Evolutionary conservation across 495 filamentous ascomycete genomes (phyloP).

Genomic region (Glonium stellatum): DNA sequence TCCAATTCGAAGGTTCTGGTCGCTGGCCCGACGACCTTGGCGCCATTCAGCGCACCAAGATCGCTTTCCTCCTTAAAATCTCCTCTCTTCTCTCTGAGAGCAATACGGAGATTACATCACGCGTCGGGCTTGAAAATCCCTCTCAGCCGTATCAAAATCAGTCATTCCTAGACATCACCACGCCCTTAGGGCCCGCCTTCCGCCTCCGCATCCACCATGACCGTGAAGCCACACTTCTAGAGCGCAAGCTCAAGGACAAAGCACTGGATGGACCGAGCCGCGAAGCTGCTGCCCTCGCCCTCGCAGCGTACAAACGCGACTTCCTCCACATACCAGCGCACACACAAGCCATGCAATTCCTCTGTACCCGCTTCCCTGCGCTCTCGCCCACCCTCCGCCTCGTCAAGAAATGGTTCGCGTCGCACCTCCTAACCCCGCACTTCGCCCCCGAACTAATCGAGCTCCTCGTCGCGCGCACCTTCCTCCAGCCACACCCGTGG

Average conservation of each 20-base stretch:
- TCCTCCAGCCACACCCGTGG: conserved; percentile 81
- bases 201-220: conserved; percentile 71
- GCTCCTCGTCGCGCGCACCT: conserved; percentile 64
- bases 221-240: conserved; percentile 73
- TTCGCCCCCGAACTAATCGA: conserved; percentile 77
- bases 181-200: conserved; percentile 60
- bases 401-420: conserved; percentile 80
- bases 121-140: conserved; percentile 75
- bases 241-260: conserved; percentile 69
- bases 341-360: conserved; percentile 67
- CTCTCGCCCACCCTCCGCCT: conserved; percentile 83
- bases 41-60: conserved; percentile 88
- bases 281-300: conserved; percentile 58
- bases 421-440: conserved; percentile 70
- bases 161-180: conserved; percentile 74
- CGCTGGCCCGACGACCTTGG: conserved; percentile 88
- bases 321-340: conserved; percentile 71
- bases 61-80: conserved; percentile 83
- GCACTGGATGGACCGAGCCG: conserved; percentile 51
- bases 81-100: conserved; percentile 57
- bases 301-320: conserved; percentile 61
- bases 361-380: conserved; percentile 72
- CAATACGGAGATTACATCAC: conserved; percentile 47
- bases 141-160: conserved; percentile 60
- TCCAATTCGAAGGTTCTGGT: conserved; percentile 89